These are phyloP conservation scores for Ogataea ganodermae DNA, from an alignment of 805 yeast genomes.

Conservation along the genomic window DNA sequence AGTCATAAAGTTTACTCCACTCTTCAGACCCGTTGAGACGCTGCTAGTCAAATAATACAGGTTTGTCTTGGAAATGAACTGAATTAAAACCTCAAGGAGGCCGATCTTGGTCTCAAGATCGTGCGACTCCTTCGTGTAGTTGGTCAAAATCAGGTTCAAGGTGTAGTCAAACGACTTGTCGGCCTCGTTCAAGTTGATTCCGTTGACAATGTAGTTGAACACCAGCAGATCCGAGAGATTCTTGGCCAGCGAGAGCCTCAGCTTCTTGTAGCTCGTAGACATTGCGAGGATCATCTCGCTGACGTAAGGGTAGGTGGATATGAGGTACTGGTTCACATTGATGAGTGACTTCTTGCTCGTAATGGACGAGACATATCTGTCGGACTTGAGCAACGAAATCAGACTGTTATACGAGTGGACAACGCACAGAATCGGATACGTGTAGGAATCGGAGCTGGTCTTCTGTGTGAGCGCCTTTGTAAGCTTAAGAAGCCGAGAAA, in stretches of 20 bases:
- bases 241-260: slow-evolving; percentile 33
- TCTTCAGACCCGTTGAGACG: slow-evolving; percentile 23
- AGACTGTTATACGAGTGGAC: slow-evolving; percentile 32
- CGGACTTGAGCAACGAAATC: slow-evolving; percentile 34
- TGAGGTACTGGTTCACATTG: slow-evolving; percentile 26
- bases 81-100: slow-evolving; percentile 33
- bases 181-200: slow-evolving; percentile 28
- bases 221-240: slow-evolving; percentile 36
- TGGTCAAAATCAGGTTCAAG: slow-evolving; percentile 24
- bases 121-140: slow-evolving; percentile 22
- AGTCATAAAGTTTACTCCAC: slow-evolving; percentile 35
- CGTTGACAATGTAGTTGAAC: slow-evolving; percentile 34
- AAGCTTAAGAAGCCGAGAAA: slow-evolving; percentile 33
- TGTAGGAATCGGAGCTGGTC: slow-evolving; percentile 22
- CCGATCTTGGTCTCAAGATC: slow-evolving; percentile 26
- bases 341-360: slow-evolving; percentile 27
- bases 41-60: slow-evolving; percentile 34
- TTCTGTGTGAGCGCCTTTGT: slow-evolving; percentile 28
- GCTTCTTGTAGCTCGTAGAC: slow-evolving; percentile 32
- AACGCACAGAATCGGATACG: slow-evolving; percentile 35
- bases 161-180: slow-evolving; percentile 29
- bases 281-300: slow-evolving; percentile 24
- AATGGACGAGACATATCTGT: slow-evolving; percentile 29
- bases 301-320: slow-evolving; percentile 22
- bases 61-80: slow-evolving; percentile 34